These are phyloP conservation scores for Erysimum cheiranthoides DNA, from an alignment of 345 rosid genomes.

Conservation along the genomic window DNA sequence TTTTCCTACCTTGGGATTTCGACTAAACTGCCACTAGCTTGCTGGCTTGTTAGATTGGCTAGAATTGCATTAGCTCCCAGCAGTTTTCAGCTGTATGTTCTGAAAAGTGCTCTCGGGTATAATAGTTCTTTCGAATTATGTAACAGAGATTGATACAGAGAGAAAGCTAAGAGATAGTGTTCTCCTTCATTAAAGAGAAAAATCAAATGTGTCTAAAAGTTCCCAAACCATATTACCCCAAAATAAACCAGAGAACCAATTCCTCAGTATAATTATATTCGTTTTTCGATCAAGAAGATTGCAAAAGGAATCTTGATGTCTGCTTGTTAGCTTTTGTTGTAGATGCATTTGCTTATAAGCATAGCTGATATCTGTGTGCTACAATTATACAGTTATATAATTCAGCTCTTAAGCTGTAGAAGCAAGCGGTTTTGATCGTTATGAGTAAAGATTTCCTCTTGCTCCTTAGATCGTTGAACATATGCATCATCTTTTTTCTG, in stretches of 20 bases:
- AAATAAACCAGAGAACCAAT: background rate
- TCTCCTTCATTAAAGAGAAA: background rate
- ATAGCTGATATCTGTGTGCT: background rate
- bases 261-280: background rate
- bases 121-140: background rate
- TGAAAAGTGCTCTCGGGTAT: background rate
- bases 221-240: background rate
- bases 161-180: background rate
- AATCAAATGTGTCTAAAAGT: background rate
- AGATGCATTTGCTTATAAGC: background rate
- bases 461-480: conserved; percentile 10
- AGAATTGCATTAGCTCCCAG: background rate
- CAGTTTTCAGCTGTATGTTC: background rate
- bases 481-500: background rate
- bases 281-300: conserved; percentile 23
- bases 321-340: conserved; percentile 26
- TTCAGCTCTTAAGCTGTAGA: conserved; percentile 15
- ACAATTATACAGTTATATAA: background rate
- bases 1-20: background rate
- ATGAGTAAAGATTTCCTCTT: background rate
- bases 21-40: background rate
- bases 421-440: background rate
- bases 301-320: background rate
- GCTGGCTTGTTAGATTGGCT: background rate
- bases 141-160: background rate